Conservation (phyloP, 768 basidiomycete genomes). For the Leccinum truebloodii region DNA sequence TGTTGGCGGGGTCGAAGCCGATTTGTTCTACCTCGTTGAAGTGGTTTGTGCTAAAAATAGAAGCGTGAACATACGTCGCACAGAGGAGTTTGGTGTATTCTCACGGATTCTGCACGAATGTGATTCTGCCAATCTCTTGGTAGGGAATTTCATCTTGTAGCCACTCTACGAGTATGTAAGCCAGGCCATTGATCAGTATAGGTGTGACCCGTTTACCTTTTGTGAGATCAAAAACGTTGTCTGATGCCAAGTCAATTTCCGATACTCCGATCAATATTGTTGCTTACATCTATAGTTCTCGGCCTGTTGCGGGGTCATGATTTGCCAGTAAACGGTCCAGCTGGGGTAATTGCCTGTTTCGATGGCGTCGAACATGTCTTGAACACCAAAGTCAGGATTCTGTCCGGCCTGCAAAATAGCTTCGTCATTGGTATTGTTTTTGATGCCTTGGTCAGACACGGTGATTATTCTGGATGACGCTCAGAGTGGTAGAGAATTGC, state of each 20-base stretch:
- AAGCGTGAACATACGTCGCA: neutral
- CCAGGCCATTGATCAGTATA: neutral
- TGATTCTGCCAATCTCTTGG: constrained; percentile 40
- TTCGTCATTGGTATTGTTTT: constrained; percentile 39
- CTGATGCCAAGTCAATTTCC: constrained; percentile 21
- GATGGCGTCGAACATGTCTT: constrained; percentile 59
- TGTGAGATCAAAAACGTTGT: constrained; percentile 53
- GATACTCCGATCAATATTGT: neutral
- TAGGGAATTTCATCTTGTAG: constrained; percentile 34
- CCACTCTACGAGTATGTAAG: constrained; percentile 33
- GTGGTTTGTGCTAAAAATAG: constrained; percentile 23
- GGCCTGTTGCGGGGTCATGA: constrained; percentile 52
- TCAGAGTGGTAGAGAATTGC: neutral
- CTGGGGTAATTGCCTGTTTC: constrained; percentile 52
- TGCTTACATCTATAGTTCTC: constrained; percentile 42
- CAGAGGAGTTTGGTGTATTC: constrained; percentile 8
- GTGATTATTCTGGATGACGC: constrained; percentile 21
- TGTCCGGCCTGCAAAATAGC: constrained; percentile 39
- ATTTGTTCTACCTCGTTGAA: constrained; percentile 43
- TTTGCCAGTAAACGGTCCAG: constrained; percentile 60
- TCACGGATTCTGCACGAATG: constrained; percentile 39
- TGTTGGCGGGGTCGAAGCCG: constrained; percentile 52
- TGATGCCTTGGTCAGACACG: constrained; percentile 39
- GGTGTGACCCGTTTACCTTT: constrained; percentile 32
- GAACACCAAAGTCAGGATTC: constrained; percentile 54